Percentiles rank a stretch among this genome's conserved stretches.
Conservation (phyloP, 2,329 filamentous ascomycete species). For the Talaromyces amestolkiae region DNA sequence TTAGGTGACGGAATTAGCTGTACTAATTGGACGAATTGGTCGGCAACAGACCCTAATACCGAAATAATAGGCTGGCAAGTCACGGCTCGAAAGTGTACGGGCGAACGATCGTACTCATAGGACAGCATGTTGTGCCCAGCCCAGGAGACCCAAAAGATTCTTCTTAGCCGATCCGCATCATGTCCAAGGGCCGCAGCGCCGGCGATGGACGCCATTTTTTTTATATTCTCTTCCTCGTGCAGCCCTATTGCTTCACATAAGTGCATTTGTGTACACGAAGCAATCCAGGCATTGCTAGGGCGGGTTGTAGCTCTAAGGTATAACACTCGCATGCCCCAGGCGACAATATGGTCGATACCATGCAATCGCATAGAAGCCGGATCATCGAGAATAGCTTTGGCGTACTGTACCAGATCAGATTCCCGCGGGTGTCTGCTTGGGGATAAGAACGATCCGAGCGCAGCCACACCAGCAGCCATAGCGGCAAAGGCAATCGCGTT, state of each 20-base stretch:
- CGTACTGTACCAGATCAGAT: conserved; percentile 31
- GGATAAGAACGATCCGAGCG: conserved; percentile 31
- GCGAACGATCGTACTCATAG: conserved; percentile 33
- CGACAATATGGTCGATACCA: conserved; percentile 30
- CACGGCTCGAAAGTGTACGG: conserved; percentile 27
- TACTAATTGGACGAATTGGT: conserved; percentile 29
- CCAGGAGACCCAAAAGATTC: conserved; percentile 37
- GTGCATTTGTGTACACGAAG: conserved; percentile 33
- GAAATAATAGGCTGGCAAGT: conserved; percentile 27
- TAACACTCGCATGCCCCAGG: conserved; percentile 31
- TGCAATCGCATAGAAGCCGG: conserved; percentile 29
- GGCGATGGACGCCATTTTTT: conserved; percentile 27
- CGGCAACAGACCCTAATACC: conserved; percentile 26
- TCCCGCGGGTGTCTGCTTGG: conserved; percentile 26
- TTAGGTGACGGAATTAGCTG: conserved; percentile 28
- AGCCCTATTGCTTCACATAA: conserved; percentile 30
- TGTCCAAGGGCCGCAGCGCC: conserved; percentile 22
- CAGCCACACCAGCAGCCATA: conserved; percentile 30
- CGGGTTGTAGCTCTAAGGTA: conserved; percentile 34
- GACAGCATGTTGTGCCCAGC: conserved; percentile 33
- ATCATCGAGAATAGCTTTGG: conserved; percentile 34
- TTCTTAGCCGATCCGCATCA: conserved; percentile 31
- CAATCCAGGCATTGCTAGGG: conserved; percentile 33
- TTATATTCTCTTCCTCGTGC: conserved; percentile 31
- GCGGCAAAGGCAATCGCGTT: conserved; percentile 26